Evolutionary conservation across 1,139 yeast genomes (phyloP), one percentile per base, ranked within the genome.

Genomic region (Yamadazyma triangularis): DNA sequence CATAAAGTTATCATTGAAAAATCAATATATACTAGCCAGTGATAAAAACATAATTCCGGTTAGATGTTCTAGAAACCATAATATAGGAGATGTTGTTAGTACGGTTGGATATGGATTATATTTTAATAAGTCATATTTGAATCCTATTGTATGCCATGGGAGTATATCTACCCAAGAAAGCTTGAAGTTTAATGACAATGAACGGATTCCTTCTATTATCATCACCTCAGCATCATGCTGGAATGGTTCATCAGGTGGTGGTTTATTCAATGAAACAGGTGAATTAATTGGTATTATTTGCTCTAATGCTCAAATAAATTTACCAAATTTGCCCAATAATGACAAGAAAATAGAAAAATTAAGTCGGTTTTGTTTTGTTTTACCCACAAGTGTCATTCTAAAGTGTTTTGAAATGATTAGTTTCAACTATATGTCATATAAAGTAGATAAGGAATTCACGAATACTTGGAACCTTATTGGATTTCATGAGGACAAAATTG

Each of bases 171-270:
- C n/a, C 26, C 36, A 23, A 22, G 25, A 24, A 16, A 13, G 6
- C 4, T 23, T 26, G 2, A 25, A 12, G 18, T 29, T 39, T 14
- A 24, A 14, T 15, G 32, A 32, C 5, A 24, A 30, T 3, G 26
- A 32, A n/a, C 13, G 24, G 6, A 31, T 42, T 3, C 55, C 60
- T 1, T 58, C 69, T 0, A 50, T 81, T 53, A 42, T 77, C 1
- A 56, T 79, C 0, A 61, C 77, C 0, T 70, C 84, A 0, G 70
- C 85, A 0, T 67, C 78, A 8, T 80, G 87, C 51, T 81, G 87
- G 86, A 79, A 80, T 44, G 89, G 89, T 0, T 79, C 87, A 2
- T 77, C 84, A 1, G 89, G 89, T 0, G 89, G 89, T 0, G 86
- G 80, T 0, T 49, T 79, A 3, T 63, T 75, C 33, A 36, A 21